Conservation (phyloP, 2,329 filamentous ascomycete genomes). For the Aquanectria penicillioides region DNA sequence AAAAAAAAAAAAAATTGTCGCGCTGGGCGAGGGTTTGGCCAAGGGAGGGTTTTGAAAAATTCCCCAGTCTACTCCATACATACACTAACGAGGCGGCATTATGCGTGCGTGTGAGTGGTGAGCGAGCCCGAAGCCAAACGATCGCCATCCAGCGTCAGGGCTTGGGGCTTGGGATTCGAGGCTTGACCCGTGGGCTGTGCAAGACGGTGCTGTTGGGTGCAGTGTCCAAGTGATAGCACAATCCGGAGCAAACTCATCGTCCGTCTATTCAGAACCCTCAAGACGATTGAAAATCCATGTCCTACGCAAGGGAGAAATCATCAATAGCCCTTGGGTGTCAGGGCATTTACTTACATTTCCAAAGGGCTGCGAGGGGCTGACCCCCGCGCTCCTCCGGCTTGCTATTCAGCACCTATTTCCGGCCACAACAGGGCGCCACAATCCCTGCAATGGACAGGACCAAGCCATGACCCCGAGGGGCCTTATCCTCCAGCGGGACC, state of each 20-base stretch:
- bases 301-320: no score
- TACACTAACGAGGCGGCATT: slow-evolving; percentile 10
- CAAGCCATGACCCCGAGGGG: no score
- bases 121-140: neutral
- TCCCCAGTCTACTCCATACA: slow-evolving; percentile 13
- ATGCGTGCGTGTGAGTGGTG: slow-evolving; percentile 8
- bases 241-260: no score
- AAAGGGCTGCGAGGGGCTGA: no score
- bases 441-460: no score
- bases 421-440: slow-evolving; percentile 15
- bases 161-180: neutral
- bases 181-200: neutral
- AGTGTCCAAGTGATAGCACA: no score
- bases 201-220: no score
- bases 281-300: no score
- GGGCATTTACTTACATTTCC: no score
- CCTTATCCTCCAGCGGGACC: neutral
- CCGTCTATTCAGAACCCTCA: no score
- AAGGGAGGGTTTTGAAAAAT: slow-evolving; percentile 17
- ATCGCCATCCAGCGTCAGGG: slow-evolving; percentile 12
- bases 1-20: neutral
- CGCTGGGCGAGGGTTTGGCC: neutral
- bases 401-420: slow-evolving; percentile 21
- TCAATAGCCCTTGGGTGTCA: no score
- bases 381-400: no score